These are phyloP conservation scores for Linderniella brevidens DNA, from an alignment of 257 asterid genomes.

Conservation along the genomic window DNA sequence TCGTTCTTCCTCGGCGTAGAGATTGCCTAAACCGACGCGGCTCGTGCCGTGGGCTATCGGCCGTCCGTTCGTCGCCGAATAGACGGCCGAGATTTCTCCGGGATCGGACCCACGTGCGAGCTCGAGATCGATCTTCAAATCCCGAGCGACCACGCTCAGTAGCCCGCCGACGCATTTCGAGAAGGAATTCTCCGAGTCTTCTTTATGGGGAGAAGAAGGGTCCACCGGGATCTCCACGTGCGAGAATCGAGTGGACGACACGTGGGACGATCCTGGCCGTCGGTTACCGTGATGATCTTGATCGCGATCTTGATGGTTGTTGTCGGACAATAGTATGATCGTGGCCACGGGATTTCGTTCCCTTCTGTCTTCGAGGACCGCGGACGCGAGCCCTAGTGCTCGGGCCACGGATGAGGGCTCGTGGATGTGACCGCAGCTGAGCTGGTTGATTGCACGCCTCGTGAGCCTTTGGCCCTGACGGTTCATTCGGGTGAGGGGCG, in stretches of 20 bases:
- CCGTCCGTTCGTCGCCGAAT: conserved; percentile 65
- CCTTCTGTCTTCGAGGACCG: conserved; percentile 68
- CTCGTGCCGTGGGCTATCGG: conserved; percentile 27
- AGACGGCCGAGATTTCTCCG: conserved; percentile 72
- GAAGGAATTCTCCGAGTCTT: conserved; percentile 60
- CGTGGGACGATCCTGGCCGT: conserved; percentile 21
- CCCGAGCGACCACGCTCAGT: conserved; percentile 70
- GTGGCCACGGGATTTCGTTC: conserved; percentile 75
- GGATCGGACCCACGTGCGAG: conserved; percentile 63
- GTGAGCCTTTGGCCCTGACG: conserved; percentile 57
- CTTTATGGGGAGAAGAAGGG: conserved; percentile 30
- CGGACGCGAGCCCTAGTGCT: conserved; percentile 57
- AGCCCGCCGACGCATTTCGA: conserved; percentile 77
- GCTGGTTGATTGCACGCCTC: conserved; percentile 41
- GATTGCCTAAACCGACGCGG: conserved; percentile 29
- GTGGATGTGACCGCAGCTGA: conserved; percentile 46
- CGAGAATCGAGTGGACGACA: conserved; percentile 48
- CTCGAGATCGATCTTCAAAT: conserved; percentile 45
- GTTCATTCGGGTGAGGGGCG: conserved; percentile 60
- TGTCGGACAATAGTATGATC: conserved; percentile 63
- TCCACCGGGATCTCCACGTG: conserved; percentile 81
- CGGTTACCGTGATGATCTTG: conserved; percentile 14
- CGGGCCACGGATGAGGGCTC: conserved; percentile 56
- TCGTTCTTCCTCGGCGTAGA: conserved; percentile 78
- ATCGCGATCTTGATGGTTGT: conserved; percentile 42